A percentile compares a stretch with the other conserved stretches of the same genome.
Evolutionary conservation across 1,284 basidiomycete species (phyloP).

Genomic region (Microbotryomycetes sp.): DNA sequence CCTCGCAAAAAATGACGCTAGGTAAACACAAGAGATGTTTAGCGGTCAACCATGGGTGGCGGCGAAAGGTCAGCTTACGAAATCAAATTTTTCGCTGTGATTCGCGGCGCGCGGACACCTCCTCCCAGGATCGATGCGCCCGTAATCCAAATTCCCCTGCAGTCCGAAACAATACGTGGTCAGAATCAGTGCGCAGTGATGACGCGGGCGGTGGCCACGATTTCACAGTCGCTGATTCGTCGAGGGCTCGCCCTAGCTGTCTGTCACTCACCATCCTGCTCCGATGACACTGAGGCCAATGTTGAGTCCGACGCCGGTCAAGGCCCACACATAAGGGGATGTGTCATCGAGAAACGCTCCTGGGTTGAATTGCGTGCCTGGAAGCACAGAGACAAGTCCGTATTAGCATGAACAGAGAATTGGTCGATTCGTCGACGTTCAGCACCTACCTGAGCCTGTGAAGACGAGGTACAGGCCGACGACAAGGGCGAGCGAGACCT

Average conservation of each 20-base stretch:
- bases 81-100: slow-evolving; percentile 95
- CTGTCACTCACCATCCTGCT: slow-evolving; percentile 74
- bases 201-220: too few species aligned
- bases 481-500: neutral
- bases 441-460: slow-evolving; percentile 1
- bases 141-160: slow-evolving; percentile 95
- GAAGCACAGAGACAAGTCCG: neutral
- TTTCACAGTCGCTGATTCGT: too few species aligned
- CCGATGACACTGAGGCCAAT: slow-evolving; percentile 90
- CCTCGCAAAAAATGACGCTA: slow-evolving; percentile 98
- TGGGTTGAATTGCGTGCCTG: slow-evolving; percentile 59
- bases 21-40: too few species aligned
- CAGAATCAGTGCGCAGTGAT: neutral
- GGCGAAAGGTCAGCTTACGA: too few species aligned
- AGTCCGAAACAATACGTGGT: neutral
- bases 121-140: slow-evolving; percentile 92
- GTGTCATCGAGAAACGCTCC: slow-evolving; percentile 88
- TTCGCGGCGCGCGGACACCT: slow-evolving; percentile 87
- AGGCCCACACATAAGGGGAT: slow-evolving; percentile 87
- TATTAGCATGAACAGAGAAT: neutral
- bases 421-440: neutral
- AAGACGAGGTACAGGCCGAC: slow-evolving; percentile 4
- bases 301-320: slow-evolving; percentile 83
- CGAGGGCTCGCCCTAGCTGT: too few species aligned
- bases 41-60: too few species aligned